Conservation (phyloP, 192 early-diverging fungal species). For the Gryganskiella cystojenkinii region DNA sequence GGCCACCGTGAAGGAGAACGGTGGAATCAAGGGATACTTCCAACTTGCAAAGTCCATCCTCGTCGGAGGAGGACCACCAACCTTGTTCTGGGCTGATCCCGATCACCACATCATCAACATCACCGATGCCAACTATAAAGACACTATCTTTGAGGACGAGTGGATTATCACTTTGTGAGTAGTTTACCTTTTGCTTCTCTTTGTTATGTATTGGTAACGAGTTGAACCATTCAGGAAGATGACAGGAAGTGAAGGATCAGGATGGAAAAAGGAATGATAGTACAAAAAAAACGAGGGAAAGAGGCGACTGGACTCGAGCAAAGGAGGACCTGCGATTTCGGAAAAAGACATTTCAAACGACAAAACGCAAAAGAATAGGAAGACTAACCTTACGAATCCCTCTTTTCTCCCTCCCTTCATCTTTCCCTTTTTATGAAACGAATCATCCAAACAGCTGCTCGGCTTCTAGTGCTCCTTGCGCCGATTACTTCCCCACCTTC, state of each 20-base stretch:
- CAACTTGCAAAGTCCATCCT: constrained; percentile 20
- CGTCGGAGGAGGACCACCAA: background rate
- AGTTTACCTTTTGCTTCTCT: background rate
- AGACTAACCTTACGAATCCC: no score
- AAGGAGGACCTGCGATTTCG: no score
- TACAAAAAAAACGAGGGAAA: no score
- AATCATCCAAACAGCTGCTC: constrained; percentile 21
- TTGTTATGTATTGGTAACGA: background rate
- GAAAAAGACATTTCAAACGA: no score
- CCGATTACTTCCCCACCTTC: constrained; percentile 49
- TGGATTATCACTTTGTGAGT: constrained; percentile 50
- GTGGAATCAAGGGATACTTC: constrained; percentile 3
- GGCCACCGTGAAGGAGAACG: background rate
- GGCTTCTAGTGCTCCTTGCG: constrained; percentile 7
- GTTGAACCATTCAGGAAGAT: background rate
- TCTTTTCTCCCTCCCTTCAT: no score
- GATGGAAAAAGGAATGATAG: no score
- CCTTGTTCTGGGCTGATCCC: constrained; percentile 16
- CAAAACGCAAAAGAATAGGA: no score
- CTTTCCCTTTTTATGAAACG: background rate
- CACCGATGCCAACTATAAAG: constrained; percentile 42
- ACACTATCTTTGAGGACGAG: constrained; percentile 39
- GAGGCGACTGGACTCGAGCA: no score
- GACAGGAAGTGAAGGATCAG: no score
- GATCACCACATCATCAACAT: constrained; percentile 16